Percentiles rank a stretch among this genome's conserved stretches.
These are phyloP conservation scores for Curvularia sp. DNA, from an alignment of 2,329 filamentous ascomycete species.

Conservation along the genomic window DNA sequence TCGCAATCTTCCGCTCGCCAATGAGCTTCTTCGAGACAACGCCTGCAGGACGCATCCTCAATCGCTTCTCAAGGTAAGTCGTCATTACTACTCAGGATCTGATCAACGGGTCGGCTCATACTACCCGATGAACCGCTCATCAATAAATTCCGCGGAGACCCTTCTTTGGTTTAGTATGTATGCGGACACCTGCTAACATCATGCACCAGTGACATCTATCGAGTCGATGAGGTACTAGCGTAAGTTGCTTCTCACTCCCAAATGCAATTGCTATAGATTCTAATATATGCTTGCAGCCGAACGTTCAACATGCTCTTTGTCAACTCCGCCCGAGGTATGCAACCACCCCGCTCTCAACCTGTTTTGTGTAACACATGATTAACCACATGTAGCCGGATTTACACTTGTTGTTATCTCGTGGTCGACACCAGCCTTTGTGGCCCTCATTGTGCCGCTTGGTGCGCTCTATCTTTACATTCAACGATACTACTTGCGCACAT, in stretches of 20 bases:
- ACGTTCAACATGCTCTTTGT: constrained; percentile 90
- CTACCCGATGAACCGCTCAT: constrained; percentile 8
- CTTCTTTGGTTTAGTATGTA: background rate
- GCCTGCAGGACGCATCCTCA: constrained; percentile 92
- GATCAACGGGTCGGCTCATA: constrained; percentile 14
- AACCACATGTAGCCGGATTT: constrained; percentile 63
- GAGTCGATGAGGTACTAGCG: constrained; percentile 89
- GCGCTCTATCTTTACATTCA: constrained; percentile 91
- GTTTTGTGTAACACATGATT: constrained; percentile 30
- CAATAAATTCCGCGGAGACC: background rate
- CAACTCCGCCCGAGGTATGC: constrained; percentile 57
- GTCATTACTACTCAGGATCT: constrained; percentile 12
- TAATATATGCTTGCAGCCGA: constrained; percentile 57
- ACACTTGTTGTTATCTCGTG: constrained; percentile 86
- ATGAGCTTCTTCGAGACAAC: constrained; percentile 99
- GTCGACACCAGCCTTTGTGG: constrained; percentile 79
- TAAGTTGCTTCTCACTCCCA: constrained; percentile 43
- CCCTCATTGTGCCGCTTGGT: constrained; percentile 80
- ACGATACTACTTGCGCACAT: constrained; percentile 94
- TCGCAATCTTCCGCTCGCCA: constrained; percentile 93
- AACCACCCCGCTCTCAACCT: constrained; percentile 18
- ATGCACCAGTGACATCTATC: constrained; percentile 70
- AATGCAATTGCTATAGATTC: constrained; percentile 14
- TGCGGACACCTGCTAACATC: constrained; percentile 25
- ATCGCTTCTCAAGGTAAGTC: constrained; percentile 87